Evolutionary conservation across 352 stramenopile genomes (phyloP), one percentile per base, ranked within the genome.

Genomic region (Phytophthora pseudosyringae): DNA sequence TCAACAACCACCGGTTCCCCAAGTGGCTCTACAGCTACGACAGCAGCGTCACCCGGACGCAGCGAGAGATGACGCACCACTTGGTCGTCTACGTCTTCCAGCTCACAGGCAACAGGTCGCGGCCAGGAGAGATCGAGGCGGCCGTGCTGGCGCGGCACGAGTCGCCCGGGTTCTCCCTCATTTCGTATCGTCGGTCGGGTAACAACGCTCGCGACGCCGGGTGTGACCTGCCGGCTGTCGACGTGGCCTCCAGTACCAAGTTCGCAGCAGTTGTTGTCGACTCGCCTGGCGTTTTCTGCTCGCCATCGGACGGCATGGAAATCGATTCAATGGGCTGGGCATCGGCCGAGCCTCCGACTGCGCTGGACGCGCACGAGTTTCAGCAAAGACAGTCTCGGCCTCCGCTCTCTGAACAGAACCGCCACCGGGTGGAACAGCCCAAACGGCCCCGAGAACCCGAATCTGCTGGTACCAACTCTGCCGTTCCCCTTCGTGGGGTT

Each of bases 11-110:
- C 28, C 73, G 67, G 16, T 83, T 78, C 43, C 75, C 75, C 16
- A 79, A 75, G 38, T 87, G 78, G 78, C 68, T 77, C 38, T 87
- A 87, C 60, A 75, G 62, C 41, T 87, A 83, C 57, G 67, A 82
- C 47, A 83, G 75, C 32, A 80, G 73, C 41, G 55, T 76, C 21
- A 87, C 72, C 7, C 67, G 76, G 43, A 76, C 46, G 15, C 69
- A 84, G 48, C 78, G 75, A 40, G 70, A 80, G 38, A 81, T 83
- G 75, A 73, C 67, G 9, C 78, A 87, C 41, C 64, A 76, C 18
- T 43, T 87, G 45, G 69, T 66, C 9, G 67, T 68, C 9, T 87
- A 87, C 40, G 65, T 87, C 10, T 69, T 78, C 28, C 60, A 66
- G 21, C 48, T 75, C 18, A 56, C 47, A 28, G 33, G 38, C 1